Evolutionary conservation across 2,329 filamentous ascomycete genomes (phyloP).

Genomic region (Penicillium sumatraense): DNA sequence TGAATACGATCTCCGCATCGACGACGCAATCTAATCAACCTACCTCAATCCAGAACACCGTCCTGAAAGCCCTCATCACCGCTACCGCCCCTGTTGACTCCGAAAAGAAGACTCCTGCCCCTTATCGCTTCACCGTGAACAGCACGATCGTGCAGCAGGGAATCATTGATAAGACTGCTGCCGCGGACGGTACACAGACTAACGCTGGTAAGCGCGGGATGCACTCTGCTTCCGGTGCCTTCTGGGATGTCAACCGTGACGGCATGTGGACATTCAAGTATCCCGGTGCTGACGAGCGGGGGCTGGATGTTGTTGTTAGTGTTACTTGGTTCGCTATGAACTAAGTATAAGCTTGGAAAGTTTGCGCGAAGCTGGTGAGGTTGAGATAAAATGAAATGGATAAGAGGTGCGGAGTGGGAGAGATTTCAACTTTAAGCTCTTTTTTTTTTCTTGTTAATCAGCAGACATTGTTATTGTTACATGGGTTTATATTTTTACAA

Average conservation of each 20-base stretch:
- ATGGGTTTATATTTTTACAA: not conserved
- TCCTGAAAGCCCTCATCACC: conserved; percentile 47
- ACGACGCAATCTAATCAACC: not conserved
- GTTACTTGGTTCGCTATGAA: conserved; percentile 53
- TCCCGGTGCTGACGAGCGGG: conserved; percentile 50
- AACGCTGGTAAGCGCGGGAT: conserved; percentile 79
- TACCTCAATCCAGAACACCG: conserved; percentile 36
- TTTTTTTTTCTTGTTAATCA: not conserved
- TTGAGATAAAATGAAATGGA: not conserved
- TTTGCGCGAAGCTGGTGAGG: not conserved
- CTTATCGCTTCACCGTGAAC: conserved; percentile 96
- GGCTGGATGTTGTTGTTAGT: conserved; percentile 54
- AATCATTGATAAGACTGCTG: conserved; percentile 58
- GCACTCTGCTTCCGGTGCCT: conserved; percentile 56
- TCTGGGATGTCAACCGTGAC: conserved; percentile 57
- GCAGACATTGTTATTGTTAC: not conserved
- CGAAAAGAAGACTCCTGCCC: conserved; percentile 48
- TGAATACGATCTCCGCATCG: not conserved
- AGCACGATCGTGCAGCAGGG: conserved; percentile 96
- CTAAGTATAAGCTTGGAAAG: conserved; percentile 15
- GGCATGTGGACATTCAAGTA: conserved; percentile 60
- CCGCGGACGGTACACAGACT: conserved; percentile 59
- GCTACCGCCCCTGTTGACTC: conserved; percentile 45
- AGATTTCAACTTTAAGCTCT: not conserved
- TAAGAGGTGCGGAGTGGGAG: not conserved